Conservation (phyloP, 441 rosid species). For the Jatropha podagrica region DNA sequence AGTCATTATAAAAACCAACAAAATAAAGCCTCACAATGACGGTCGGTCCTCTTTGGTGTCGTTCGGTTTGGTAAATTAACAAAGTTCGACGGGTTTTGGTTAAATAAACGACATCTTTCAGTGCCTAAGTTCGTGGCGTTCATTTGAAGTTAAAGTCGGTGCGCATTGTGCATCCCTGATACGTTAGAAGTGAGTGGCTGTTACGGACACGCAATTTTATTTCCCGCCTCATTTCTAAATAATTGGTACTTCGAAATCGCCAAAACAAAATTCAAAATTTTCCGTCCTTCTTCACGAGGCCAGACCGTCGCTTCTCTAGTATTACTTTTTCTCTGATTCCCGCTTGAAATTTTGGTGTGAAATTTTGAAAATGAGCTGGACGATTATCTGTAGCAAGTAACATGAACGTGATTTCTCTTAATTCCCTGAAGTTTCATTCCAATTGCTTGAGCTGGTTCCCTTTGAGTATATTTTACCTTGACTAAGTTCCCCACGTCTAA, state of each 20-base stretch:
- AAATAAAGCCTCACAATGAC: no score
- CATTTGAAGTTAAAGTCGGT: neutral
- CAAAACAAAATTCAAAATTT: neutral
- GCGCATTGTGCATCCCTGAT: conserved; percentile 20
- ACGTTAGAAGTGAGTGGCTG: conserved; percentile 8
- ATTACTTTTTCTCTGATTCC: neutral
- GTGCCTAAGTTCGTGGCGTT: no score
- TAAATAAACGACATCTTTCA: no score
- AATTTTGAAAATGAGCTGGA: conserved; percentile 8
- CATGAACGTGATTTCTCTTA: conserved; percentile 13
- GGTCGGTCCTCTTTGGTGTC: no score
- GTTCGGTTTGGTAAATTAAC: no score
- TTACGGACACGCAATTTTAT: conserved; percentile 9
- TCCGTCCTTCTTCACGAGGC: neutral
- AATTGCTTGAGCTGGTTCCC: neutral
- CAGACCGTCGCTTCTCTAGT: neutral
- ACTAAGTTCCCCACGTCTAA: neutral
- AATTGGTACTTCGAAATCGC: conserved; percentile 3
- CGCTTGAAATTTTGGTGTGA: neutral
- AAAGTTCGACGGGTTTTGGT: no score
- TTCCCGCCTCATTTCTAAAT: conserved; percentile 31
- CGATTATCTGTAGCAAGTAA: conserved; percentile 1
- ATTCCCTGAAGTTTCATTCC: neutral
- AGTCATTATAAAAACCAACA: no score
- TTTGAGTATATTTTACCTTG: neutral